Base-by-base conservation (phyloP, 2,329 filamentous ascomycete genomes). In the Ceratocystis huliohia region DNA sequence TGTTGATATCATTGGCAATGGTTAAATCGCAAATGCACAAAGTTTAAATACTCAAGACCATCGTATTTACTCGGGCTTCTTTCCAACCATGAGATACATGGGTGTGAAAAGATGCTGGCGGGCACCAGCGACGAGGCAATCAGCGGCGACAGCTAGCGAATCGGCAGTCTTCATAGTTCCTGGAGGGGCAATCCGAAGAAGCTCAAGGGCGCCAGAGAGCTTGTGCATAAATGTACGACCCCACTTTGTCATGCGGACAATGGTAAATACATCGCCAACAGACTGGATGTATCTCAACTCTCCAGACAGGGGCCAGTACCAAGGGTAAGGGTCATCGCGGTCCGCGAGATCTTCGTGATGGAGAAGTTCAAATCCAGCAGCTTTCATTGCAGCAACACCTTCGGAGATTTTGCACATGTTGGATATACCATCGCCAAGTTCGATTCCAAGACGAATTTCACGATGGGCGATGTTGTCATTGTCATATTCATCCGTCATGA, bases 401-500 rank as follows among this genome's bases (percentile, higher is more conserved):
- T 96, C 92, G 0, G 86, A 84, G 67, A 95, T 82, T 75, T 84
- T 89, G 77, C 94, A 90, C 92, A 99, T 96, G 80, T 96, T 96
- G 73, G 91, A 91, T 75, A 99, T 97, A 71, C 94, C 94, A 74
- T 97, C 88, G 73, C 94, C 94, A 74, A 91, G 87, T 81, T 99
- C 94, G 70, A 99, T 99, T 70, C 88, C 92, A 20, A 96, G 85
- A 70, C 94, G 89, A 74, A 97, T 94, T 75, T 89, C 85, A 71
- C 91, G 88, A 80, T 97, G 94, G 73, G 86, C 81, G 0, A 89
- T 76, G 81, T 96, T 91, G 68, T 88, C 81, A 75, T 96, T 93
- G 79, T 97, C 88, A 78, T 96, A 99, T 28, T 87, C 80, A 69
- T 96, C 92, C 5, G 92, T 97, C 94, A 99, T 97, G 74, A 97